Conservation (phyloP, 306 rosid species). For the Quercus aquifolioides region DNA sequence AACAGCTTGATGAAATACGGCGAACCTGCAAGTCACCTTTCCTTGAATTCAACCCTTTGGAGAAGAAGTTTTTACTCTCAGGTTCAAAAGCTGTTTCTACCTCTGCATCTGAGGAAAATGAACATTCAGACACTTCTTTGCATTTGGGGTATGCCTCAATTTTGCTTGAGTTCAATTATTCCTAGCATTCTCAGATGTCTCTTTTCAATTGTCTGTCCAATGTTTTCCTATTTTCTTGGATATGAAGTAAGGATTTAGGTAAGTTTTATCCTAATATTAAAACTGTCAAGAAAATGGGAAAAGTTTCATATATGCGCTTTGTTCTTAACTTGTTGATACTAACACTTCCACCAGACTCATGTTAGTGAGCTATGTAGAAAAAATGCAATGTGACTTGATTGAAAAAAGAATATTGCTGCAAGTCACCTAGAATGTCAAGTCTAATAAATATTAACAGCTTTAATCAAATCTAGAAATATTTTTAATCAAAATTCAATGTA, state of each 20-base stretch:
- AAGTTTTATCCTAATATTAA: background rate
- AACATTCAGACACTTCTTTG: conserved; percentile 55
- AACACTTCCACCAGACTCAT: background rate
- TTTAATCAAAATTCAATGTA: background rate
- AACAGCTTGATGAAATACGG: conserved; percentile 44
- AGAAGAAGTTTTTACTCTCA: conserved; percentile 22
- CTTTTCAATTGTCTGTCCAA: background rate
- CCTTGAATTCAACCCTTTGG: conserved; percentile 31
- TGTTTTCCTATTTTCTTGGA: background rate
- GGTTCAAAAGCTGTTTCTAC: conserved; percentile 25
- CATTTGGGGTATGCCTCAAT: conserved; percentile 50
- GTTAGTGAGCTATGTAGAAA: background rate
- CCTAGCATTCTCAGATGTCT: background rate
- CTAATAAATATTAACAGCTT: too few relatives aligned
- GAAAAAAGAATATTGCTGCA: background rate
- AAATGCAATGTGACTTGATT: too few relatives aligned
- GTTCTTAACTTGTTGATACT: background rate
- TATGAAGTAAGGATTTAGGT: background rate
- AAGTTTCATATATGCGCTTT: too few relatives aligned
- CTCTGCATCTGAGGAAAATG: conserved; percentile 37
- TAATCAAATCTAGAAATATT: background rate
- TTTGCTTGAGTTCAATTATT: background rate
- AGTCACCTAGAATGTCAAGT: background rate
- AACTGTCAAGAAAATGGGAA: too few relatives aligned
- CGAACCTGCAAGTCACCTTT: conserved; percentile 25